Base-by-base conservation (phyloP, 2,329 filamentous ascomycete species). In the Xylariaceae sp. region DNA sequence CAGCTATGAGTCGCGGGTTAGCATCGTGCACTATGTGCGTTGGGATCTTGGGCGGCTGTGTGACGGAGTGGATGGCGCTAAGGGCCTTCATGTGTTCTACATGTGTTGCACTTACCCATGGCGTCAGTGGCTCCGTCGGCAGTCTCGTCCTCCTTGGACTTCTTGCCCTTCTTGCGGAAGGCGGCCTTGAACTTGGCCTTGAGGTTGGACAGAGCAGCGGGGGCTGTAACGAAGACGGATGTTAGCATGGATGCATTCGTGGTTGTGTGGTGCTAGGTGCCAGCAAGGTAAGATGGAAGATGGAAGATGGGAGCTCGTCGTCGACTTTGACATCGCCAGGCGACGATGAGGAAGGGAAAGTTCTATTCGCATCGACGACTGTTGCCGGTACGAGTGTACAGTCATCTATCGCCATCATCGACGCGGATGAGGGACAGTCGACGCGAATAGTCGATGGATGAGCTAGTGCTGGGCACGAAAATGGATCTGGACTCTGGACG, bases 101-200 rank as follows among this genome's bases (percentile, higher is more conserved):
- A 18, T 37, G 15, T n/a, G 17, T 37, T 35, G 23, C n/a, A 58
- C 60, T 61, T 57, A 62, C 60, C 52, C 17, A 30, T 30, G 23
- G 11, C 52, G 30, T 55, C 56, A n/a, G 61, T 55, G 35, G 56
- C 9, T 45, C 66, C 63, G 39, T 66, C 73, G 37, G 65, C 59
- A 23, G 68, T 58, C 50, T 64, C 64, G 50, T 68, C 62, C 64
- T 64, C 62, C 58, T 66, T 64, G 18, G 56, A 3, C 44, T 65
- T 64, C 50, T 64, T 69, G 61, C 67, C 67, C 18, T 62, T 57
- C 61, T 65, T 67, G 57, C 64, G 58, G 51, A 67, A 68, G 57
- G 51, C 73, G 64, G 74, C 73, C 77, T 79, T 80, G 69, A 84
- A 69, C 78, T 82, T 83, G 69, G 73, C 75, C 78, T 80, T 82